Evolutionary conservation across 805 yeast genomes (phyloP).

Genomic region (Kurtzmaniella fragi): DNA sequence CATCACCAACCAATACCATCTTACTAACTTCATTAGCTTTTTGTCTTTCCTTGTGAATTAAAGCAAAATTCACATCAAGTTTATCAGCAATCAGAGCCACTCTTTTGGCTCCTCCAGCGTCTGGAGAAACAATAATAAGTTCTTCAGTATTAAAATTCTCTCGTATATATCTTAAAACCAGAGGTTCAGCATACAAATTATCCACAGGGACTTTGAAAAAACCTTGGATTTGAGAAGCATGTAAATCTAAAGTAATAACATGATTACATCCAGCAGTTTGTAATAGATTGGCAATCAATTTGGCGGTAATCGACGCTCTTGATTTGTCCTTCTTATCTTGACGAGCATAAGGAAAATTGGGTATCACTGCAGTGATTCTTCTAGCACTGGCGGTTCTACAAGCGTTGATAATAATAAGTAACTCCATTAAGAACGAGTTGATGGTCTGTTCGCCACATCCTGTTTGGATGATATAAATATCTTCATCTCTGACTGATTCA

Average conservation of each 20-base stretch:
- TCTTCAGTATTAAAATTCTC: slow-evolving; percentile 51
- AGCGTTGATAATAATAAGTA: slow-evolving; percentile 86
- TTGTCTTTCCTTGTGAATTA: slow-evolving; percentile 94
- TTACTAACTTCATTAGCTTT: slow-evolving; percentile 91
- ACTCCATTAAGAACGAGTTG: slow-evolving; percentile 83
- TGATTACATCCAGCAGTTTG: slow-evolving; percentile 95
- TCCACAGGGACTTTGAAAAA: slow-evolving; percentile 94
- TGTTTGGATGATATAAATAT: slow-evolving; percentile 72
- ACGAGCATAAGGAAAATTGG: slow-evolving; percentile 94
- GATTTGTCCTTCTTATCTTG: slow-evolving; percentile 96
- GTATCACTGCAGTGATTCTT: slow-evolving; percentile 89
- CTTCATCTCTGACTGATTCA: slow-evolving; percentile 83
- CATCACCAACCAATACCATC: slow-evolving; percentile 97
- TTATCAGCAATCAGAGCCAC: slow-evolving; percentile 93
- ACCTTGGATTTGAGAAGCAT: slow-evolving; percentile 97
- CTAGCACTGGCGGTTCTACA: slow-evolving; percentile 95
- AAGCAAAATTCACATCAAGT: slow-evolving; percentile 87
- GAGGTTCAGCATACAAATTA: slow-evolving; percentile 92
- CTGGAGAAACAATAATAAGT: slow-evolving; percentile 88
- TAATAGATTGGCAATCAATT: slow-evolving; percentile 83
- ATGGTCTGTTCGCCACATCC: slow-evolving; percentile 69
- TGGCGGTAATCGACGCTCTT: slow-evolving; percentile 95
- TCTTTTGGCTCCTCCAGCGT: slow-evolving; percentile 98
- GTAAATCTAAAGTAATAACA: slow-evolving; percentile 94
- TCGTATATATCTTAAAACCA: slow-evolving; percentile 74